Percentiles rank a stretch among this genome's conserved stretches.
Conservation (phyloP, 192 early-diverging fungal genomes). For the Thamnidium elegans region DNA sequence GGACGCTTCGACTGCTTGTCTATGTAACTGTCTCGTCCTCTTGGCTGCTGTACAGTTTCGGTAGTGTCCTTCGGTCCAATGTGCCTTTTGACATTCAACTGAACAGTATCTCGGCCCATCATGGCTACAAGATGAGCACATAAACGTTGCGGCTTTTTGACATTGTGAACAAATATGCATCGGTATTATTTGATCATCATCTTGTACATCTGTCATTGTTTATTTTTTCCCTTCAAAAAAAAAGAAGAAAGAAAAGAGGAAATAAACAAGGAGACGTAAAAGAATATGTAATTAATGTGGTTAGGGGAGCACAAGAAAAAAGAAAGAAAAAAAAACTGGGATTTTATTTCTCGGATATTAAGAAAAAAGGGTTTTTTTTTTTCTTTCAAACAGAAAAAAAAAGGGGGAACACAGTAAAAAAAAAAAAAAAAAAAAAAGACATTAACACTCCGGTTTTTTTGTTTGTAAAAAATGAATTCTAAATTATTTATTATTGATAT, state of each 20-base stretch:
- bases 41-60: conserved; percentile 41
- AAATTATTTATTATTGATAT: no score
- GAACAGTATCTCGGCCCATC: conserved; percentile 57
- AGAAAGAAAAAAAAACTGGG: no score
- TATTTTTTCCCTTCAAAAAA: not conserved
- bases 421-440: not conserved
- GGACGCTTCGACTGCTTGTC: not conserved
- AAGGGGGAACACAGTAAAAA: not conserved
- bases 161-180: conserved; percentile 16
- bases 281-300: not conserved
- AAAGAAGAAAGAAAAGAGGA: not conserved
- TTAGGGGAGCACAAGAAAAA: no score
- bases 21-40: conserved; percentile 5
- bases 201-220: conserved; percentile 1
- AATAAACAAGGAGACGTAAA: not conserved
- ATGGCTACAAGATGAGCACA: conserved; percentile 37
- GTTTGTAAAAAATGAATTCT: not conserved
- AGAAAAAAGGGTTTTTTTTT: not conserved
- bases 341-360: no score
- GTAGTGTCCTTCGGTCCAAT: conserved; percentile 54
- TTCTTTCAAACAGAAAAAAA: not conserved
- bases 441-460: no score
- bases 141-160: conserved; percentile 25
- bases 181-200: conserved; percentile 7
- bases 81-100: conserved; percentile 51